phyloP scores from a whole-genome alignment of 192 early-diverging fungal genomes.

The Rhizoclosmatium globosum region DNA sequence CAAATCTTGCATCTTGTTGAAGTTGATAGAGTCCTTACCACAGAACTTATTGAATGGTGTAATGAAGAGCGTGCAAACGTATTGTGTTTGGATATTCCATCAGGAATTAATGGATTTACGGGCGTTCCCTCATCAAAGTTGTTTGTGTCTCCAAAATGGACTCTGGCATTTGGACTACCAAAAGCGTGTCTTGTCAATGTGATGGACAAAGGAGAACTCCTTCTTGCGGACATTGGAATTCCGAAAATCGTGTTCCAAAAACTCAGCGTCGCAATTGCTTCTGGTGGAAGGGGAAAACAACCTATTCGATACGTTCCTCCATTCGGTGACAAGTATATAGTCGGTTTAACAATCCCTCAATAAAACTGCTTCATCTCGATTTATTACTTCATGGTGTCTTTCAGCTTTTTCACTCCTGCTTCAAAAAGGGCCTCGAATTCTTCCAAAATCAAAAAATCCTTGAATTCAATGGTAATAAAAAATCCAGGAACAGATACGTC shows the following conservation, averaged over 20 bases:
- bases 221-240: slow-evolving; percentile 81
- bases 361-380: background rate
- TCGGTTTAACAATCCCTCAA: slow-evolving; percentile 44
- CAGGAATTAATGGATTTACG: slow-evolving; percentile 65
- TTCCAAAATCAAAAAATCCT: too few relatives aligned
- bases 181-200: slow-evolving; percentile 63
- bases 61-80: slow-evolving; percentile 64
- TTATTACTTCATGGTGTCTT: background rate
- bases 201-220: slow-evolving; percentile 72
- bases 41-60: slow-evolving; percentile 74
- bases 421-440: too few relatives aligned
- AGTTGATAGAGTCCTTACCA: slow-evolving; percentile 52
- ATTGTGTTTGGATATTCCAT: slow-evolving; percentile 75
- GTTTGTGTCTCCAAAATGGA: slow-evolving; percentile 78
- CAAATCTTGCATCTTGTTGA: slow-evolving; percentile 61
- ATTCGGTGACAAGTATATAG: slow-evolving; percentile 58
- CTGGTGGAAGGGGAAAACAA: background rate
- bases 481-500: too few relatives aligned
- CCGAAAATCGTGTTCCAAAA: slow-evolving; percentile 68
- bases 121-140: slow-evolving; percentile 62
- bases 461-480: too few relatives aligned
- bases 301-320: slow-evolving; percentile 47
- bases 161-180: slow-evolving; percentile 77
- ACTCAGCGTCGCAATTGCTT: slow-evolving; percentile 37
- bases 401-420: too few relatives aligned